Evolutionary conservation across 2,329 filamentous ascomycete species (phyloP).

Genomic region (Cercospora berteroae): DNA sequence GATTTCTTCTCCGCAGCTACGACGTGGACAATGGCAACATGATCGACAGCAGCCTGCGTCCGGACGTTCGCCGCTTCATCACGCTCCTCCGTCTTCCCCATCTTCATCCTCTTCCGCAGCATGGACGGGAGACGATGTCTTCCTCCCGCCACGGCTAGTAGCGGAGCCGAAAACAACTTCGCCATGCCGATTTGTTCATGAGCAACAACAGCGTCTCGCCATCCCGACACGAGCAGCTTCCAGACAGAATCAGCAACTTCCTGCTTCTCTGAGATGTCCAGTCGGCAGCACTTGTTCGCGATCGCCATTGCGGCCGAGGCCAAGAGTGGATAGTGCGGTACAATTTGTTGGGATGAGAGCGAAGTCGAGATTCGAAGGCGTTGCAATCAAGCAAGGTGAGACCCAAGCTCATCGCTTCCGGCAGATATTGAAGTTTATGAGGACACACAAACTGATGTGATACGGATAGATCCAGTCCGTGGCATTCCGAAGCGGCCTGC

Average conservation of each 20-base stretch:
- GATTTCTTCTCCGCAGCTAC: background rate
- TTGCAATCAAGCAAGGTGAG: background rate
- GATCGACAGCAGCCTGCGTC: background rate
- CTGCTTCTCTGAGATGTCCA: background rate
- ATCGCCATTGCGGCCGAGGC: background rate
- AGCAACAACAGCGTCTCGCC: background rate
- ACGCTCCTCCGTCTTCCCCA: background rate
- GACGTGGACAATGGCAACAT: background rate
- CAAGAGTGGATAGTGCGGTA: background rate
- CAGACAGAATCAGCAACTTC: background rate
- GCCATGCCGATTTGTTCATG: background rate
- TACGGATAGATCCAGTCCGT: background rate
- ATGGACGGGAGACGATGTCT: constrained; percentile 30
- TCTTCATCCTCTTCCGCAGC: constrained; percentile 21
- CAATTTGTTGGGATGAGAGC: background rate
- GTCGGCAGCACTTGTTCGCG: background rate
- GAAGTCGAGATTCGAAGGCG: background rate
- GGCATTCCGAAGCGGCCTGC: constrained; percentile 6
- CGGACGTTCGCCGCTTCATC: background rate
- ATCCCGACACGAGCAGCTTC: background rate
- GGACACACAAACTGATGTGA: background rate
- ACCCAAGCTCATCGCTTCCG: background rate
- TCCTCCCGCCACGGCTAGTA: constrained; percentile 1
- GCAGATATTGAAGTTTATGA: background rate
- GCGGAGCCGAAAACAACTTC: background rate